These are phyloP conservation scores for Rosellinia necatrix DNA, from an alignment of 2,329 filamentous ascomycete species.

Conservation along the genomic window DNA sequence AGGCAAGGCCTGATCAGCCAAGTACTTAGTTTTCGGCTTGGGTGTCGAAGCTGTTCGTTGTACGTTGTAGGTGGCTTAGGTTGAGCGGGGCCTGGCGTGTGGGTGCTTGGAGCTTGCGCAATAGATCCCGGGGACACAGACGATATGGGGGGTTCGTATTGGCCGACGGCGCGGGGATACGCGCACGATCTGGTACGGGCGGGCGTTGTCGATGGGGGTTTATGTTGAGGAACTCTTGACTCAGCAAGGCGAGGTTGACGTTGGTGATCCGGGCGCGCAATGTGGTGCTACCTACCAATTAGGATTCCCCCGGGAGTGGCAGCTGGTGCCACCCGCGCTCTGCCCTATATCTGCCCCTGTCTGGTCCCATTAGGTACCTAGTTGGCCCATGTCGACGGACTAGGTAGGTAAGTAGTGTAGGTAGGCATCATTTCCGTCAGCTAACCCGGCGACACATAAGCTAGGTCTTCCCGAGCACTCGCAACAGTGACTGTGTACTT, in stretches of 20 bases:
- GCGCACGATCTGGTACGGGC: conserved; percentile 2
- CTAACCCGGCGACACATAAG: too few relatives aligned
- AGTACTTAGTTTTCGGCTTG: not conserved
- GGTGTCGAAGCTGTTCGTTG: not conserved
- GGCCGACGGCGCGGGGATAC: conserved; percentile 1
- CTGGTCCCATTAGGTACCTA: not conserved
- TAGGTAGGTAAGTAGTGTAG: too few relatives aligned
- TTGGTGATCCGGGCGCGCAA: not conserved
- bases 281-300: not conserved
- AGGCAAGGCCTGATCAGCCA: not conserved
- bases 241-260: not conserved
- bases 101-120: not conserved
- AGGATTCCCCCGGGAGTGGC: not conserved
- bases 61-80: not conserved
- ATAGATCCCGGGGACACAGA: not conserved
- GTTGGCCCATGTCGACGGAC: not conserved
- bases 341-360: too few relatives aligned
- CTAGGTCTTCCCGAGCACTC: too few relatives aligned
- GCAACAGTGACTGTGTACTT: too few relatives aligned
- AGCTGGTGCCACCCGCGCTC: conserved; percentile 10
- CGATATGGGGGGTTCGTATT: not conserved
- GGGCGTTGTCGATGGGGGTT: conserved; percentile 1
- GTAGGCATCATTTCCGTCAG: too few relatives aligned
- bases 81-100: not conserved
- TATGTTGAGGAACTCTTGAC: not conserved